Base-by-base conservation (phyloP, 2,329 filamentous ascomycete species). In the Geosmithia putterillii region DNA sequence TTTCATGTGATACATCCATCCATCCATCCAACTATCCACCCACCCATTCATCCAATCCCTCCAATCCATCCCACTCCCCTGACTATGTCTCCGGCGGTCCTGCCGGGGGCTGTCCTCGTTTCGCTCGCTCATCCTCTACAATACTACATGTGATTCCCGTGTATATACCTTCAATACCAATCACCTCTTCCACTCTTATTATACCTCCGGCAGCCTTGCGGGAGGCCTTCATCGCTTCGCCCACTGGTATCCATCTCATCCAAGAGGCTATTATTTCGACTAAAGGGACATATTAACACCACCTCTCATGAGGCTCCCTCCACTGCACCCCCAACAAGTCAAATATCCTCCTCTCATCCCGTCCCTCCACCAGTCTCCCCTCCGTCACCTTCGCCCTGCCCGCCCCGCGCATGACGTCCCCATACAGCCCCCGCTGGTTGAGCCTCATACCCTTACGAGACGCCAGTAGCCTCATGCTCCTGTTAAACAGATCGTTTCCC, bases 401-500 rank as follows among this genome's bases (percentile, higher is more conserved):
- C 23, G 61, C 63, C 0, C 76, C 78, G 36, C 79, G 67, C 57
- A 85, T 67, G 2, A 86, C 79, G 57, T 86, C 74, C 51, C 69
- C 74, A 53, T 81, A 95, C 44, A 96, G 58, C 0, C 88, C 90
- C 23, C 74, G 70, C 61, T 95, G 89, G 52, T 95, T 95, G 44
- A 96, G 58, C 42, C 84, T 66, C 86, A 94, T 88, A 0, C 79
- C 76, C 62, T 86, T 92, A 61, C 79, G 87, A 35, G 79, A 76
- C 14, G 88, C 87, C 49, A 95, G 60, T 15, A 94, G 63, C 49
- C 90, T 68, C 58, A 95, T 76, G 55, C 86, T 94, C 15, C 89
- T 71, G 59, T 95, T 95, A 65, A 95, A 95, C 28, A 95, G 83
- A 57, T 95, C 89, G 51, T 95, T 92, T 1, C 90, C 90, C 0